Percentiles rank a stretch among this genome's conserved stretches.
phyloP scores from a whole-genome alignment of 1,284 basidiomycete species.

The Trichosporon coremiiforme region DNA sequence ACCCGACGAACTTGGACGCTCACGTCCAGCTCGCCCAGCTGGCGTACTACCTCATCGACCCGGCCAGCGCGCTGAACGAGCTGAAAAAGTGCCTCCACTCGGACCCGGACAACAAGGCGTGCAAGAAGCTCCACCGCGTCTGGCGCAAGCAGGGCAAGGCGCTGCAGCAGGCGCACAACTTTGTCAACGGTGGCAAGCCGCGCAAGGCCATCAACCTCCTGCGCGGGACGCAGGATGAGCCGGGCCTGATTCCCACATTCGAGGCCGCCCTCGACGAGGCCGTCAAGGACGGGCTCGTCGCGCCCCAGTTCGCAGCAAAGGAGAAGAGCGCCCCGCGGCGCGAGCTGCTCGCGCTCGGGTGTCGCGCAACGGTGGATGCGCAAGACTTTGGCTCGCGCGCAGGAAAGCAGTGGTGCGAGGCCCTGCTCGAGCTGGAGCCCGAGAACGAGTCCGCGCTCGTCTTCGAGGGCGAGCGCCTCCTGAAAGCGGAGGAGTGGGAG shows the following conservation, averaged over 20 bases:
- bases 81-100: slow-evolving; percentile 88
- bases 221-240: slow-evolving; percentile 57
- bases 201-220: slow-evolving; percentile 64
- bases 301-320: slow-evolving; percentile 59
- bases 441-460: slow-evolving; percentile 63
- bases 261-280: slow-evolving; percentile 67
- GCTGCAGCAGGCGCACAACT: slow-evolving; percentile 71
- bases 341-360: slow-evolving; percentile 68
- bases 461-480: slow-evolving; percentile 70
- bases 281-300: slow-evolving; percentile 55
- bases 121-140: slow-evolving; percentile 74
- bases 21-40: slow-evolving; percentile 75
- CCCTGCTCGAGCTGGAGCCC: slow-evolving; percentile 63
- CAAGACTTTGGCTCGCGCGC: slow-evolving; percentile 59
- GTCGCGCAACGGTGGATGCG: slow-evolving; percentile 73
- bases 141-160: slow-evolving; percentile 77
- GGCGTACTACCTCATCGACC: slow-evolving; percentile 74
- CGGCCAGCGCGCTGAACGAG: slow-evolving; percentile 62
- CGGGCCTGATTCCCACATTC: slow-evolving; percentile 65
- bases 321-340: slow-evolving; percentile 60
- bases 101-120: slow-evolving; percentile 88
- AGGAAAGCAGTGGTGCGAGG: slow-evolving; percentile 68
- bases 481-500: slow-evolving; percentile 82
- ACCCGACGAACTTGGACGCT: slow-evolving; percentile 67
- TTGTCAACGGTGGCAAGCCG: slow-evolving; percentile 63